phyloP scores from a whole-genome alignment of 2,329 filamentous ascomycete genomes.

The Colletotrichum spaethianum region DNA sequence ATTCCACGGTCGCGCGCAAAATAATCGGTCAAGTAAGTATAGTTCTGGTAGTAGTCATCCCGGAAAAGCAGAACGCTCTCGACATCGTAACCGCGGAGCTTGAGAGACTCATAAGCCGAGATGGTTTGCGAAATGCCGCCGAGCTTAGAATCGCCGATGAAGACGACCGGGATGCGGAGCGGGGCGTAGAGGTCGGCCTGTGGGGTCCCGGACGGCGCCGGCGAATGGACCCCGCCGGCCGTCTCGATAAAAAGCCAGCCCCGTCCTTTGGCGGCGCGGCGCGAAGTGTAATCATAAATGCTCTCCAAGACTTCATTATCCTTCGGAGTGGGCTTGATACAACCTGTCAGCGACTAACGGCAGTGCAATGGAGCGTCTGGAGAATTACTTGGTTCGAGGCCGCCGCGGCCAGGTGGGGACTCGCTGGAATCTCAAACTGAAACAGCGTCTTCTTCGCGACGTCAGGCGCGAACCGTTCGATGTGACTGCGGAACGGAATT shows the following conservation, averaged over 20 bases:
- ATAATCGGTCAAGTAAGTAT: constrained; percentile 76
- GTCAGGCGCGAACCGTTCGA: constrained; percentile 70
- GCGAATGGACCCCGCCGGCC: constrained; percentile 86
- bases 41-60: constrained; percentile 76
- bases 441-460: constrained; percentile 71
- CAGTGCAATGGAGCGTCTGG: neutral
- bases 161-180: constrained; percentile 79
- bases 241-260: constrained; percentile 84
- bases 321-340: constrained; percentile 54
- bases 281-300: constrained; percentile 61
- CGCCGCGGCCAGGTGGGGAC: constrained; percentile 81
- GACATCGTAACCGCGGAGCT: constrained; percentile 84
- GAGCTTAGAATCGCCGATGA: constrained; percentile 81
- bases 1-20: constrained; percentile 74
- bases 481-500: constrained; percentile 64
- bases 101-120: constrained; percentile 83
- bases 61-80: constrained; percentile 79
- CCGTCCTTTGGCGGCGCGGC: constrained; percentile 57
- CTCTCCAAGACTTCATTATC: constrained; percentile 65
- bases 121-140: constrained; percentile 88
- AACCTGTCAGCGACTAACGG: neutral
- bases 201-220: constrained; percentile 80
- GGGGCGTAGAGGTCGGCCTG: constrained; percentile 85
- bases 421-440: constrained; percentile 81
- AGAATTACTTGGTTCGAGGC: constrained; percentile 57